Conservation (phyloP, 345 rosid species). For the Bruguiera gymnorhiza region DNA sequence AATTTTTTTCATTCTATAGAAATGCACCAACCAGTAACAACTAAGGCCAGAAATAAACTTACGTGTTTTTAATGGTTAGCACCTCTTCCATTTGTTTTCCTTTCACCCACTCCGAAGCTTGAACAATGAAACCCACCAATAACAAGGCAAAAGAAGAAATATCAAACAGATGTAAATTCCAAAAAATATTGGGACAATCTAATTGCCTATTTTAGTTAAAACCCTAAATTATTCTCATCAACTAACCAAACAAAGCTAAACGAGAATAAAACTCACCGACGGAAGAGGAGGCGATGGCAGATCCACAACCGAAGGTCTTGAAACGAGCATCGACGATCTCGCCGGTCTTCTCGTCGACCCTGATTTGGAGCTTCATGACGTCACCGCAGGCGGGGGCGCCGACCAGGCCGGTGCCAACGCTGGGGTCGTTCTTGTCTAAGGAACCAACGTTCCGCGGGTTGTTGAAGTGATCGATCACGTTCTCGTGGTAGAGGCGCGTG, state of each 20-base stretch:
- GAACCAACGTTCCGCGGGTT: constrained; percentile 96
- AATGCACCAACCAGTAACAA: too few relatives aligned
- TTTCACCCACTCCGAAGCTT: constrained; percentile 99
- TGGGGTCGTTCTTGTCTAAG: constrained; percentile 85
- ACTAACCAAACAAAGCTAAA: background rate
- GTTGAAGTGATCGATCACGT: constrained; percentile 93
- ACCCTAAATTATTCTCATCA: background rate
- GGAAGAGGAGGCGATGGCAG: constrained; percentile 96
- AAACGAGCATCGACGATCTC: constrained; percentile 87
- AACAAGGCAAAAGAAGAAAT: background rate
- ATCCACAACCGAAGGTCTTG: constrained; percentile 98
- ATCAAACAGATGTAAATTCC: background rate
- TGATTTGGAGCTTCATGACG: constrained; percentile 97
- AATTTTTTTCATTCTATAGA: too few relatives aligned
- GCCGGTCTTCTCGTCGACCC: constrained; percentile 79
- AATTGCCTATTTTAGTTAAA: background rate
- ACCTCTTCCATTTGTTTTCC: constrained; percentile 94
- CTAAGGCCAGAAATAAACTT: constrained; percentile 24
- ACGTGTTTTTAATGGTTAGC: constrained; percentile 88
- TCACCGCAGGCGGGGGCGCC: constrained; percentile 99
- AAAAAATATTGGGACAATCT: background rate
- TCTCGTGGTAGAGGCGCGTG: constrained; percentile 73
- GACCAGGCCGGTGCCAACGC: constrained; percentile 85
- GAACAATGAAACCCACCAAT: constrained; percentile 13
- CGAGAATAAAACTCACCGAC: constrained; percentile 49